Percentiles rank a stretch among this genome's conserved stretches.
Evolutionary conservation across 345 rosid species (phyloP).

Genomic region (Sapria himalayana): DNA sequence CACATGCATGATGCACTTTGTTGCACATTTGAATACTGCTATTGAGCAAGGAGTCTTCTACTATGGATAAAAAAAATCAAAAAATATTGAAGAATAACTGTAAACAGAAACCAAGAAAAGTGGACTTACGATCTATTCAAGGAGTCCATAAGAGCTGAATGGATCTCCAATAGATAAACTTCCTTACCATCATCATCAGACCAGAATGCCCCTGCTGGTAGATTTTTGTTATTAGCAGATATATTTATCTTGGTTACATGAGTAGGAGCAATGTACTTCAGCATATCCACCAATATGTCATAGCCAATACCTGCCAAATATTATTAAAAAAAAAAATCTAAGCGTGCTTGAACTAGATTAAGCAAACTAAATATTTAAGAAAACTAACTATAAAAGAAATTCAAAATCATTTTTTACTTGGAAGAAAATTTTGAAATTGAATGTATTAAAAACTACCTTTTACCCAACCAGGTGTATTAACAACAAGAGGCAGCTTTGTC

Average conservation of each 20-base stretch:
- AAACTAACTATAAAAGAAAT: background rate
- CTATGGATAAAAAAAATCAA: too few species aligned
- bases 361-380: constrained; percentile 1
- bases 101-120: too few species aligned
- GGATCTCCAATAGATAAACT: constrained; percentile 46
- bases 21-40: too few species aligned
- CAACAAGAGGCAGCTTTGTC: constrained; percentile 49
- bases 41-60: too few species aligned
- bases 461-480: constrained; percentile 95
- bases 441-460: constrained; percentile 31
- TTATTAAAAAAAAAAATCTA: constrained; percentile 1
- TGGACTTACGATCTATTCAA: constrained; percentile 59
- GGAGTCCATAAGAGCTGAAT: constrained; percentile 40
- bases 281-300: constrained; percentile 53
- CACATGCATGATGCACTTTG: too few species aligned
- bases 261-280: constrained; percentile 49
- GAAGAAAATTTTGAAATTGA: constrained; percentile 1
- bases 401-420: background rate
- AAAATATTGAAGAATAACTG: too few species aligned
- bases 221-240: constrained; percentile 44
- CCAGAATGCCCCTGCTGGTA: constrained; percentile 78
- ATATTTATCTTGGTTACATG: constrained; percentile 79
- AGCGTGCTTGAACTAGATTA: background rate
- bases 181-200: constrained; percentile 19
- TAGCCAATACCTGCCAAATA: constrained; percentile 60